Base-by-base conservation (phyloP, 2,329 filamentous ascomycete genomes). In the Colletotrichum sidae region DNA sequence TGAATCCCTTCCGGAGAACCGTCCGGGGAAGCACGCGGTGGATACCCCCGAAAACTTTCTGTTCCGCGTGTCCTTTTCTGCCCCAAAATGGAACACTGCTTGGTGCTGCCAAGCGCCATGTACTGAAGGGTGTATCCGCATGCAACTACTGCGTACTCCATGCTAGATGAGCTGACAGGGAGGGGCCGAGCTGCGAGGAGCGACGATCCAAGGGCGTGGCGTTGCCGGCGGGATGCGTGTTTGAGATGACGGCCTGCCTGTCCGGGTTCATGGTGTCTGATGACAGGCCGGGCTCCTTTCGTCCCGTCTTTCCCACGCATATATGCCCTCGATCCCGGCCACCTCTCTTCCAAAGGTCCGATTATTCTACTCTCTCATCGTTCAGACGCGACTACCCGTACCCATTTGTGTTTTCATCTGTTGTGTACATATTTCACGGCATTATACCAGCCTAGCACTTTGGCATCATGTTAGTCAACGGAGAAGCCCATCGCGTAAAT, bases 221-320 rank as follows among this genome's bases (percentile, higher is more conserved):
- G 37, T 42, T 12, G 58, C 58, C 52, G 47, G 52, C 17, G 57
- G 51, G 38, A 41, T 25, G 25, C 25, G 57, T 25, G 57, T 62
- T 65, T 65, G 62, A 62, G 58, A 53, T 53, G 58, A 44, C 52
- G n/a, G 37, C 8, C 58, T 52, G 52, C 35, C 33, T 44, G 37
- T 52, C 25, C 38, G 10, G 25, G 42, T 37, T 7, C 10, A n/a
- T 33, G 44, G 9, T n/a, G 44, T 15, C n/a, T 46, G 15, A 15
- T n/a, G 13, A 25, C 17, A 17, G 25, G 11, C 6, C 25, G 15
- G 7, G 17, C 44, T 46, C 15, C 2, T 46, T 46, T 10, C 44
- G 15, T 46, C 13, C 15, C 25, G 8, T 46, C 15, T 25, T 25
- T 25, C 25, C 25, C 25, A 25, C 25, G 25, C 25, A 25, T 25